Base-by-base conservation (phyloP, 208 protist genomes). In the Trypanosomatidae sp. region DNA sequence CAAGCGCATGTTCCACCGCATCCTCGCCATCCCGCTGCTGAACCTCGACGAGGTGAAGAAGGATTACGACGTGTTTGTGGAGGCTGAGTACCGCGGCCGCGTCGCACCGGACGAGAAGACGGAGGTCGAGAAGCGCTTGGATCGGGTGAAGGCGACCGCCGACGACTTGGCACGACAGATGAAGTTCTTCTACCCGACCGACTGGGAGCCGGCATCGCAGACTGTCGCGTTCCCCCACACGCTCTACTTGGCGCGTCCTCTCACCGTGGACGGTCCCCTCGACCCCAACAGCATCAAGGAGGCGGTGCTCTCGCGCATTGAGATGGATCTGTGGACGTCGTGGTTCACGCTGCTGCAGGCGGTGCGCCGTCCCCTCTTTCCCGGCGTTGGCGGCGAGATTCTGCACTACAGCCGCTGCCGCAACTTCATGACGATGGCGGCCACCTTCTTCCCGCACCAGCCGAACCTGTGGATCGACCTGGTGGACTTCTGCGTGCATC, bases 21-120 rank as follows among this genome's bases (percentile, higher is more conserved):
- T 97, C 46, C 80, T 97, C 33, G 76, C 86, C 56, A 92, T 85
- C 43, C 92, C 92, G 1, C 70, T 97, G 6, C 30, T 86, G 28
- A 84, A 79, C 7, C 69, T 95, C 13, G 84, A 93, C 8, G 82
- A 86, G 25, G 72, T 94, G 41, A 93, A 92, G 79, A 83, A 92
- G 41, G 82, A 89, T 30, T 97, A 91, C 71, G 90, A 95, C 43
- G 66, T 73, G 17, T 95, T 97, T 75, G 25, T 93, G n/a, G 75
- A 73, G 1, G 53, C 76, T 2, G 90, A 94, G 55, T 89, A 84
- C 58, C 73, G 87, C 64, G 87, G 84, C 1, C 80, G 85, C 28
- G 66, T 91, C 22, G 80, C 82, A n/a, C 66, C 78, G 1, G 89
- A 93, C 22, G 88, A 92, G 69, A 83, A 84, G 69, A 74, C 67